Evolutionary conservation across 805 yeast species (phyloP), one percentile per base, ranked within the genome.

Genomic region (Wickerhamiella brachini): DNA sequence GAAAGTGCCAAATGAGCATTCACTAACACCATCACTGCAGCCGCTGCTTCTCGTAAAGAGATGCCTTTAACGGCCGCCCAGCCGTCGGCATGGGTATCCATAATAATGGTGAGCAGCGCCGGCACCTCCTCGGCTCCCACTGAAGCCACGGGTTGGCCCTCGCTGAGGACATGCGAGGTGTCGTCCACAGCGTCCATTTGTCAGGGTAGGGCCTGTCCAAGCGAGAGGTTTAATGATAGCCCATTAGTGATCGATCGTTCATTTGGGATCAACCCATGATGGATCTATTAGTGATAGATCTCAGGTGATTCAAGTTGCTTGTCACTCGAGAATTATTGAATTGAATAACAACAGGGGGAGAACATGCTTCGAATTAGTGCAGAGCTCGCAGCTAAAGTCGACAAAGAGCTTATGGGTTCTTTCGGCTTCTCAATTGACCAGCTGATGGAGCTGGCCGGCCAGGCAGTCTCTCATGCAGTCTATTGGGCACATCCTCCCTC

Each of bases 371-470:
- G 54, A 4, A 54, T 66, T 18, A 51, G 59, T 18, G 68, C 71
- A 0, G 51, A 53, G 18, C 69, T 77, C 1, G 97, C 97, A 0
- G 81, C 90, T 0, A 76, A 76, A 42, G 74, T 90, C 24, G 98
- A 90, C 61, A 73, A 75, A 55, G 95, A 89, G 60, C 73, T 90
- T 53, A 90, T 93, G 97, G 80, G 93, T 1, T 68, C 83, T 0
- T 80, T 81, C 1, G 93, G 86, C 0, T 86, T 81, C 68, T 80
- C 90, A 24, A 75, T 86, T 51, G 95, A 85, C 62, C 95, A 86
- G 59, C 66, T 86, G 63, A 93, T 93, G 98, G 98, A 93, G 67
- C 72, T 93, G 44, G 98, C 98, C 0, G 98, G 98, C 0, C 73
- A 89, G 26, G 80, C 96, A 1, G 97, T 90, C 9, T 97, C 98